Percentiles rank a stretch among this genome's conserved stretches.
These are phyloP conservation scores for Panus rudis DNA, from an alignment of 768 basidiomycete species.

Conservation along the genomic window DNA sequence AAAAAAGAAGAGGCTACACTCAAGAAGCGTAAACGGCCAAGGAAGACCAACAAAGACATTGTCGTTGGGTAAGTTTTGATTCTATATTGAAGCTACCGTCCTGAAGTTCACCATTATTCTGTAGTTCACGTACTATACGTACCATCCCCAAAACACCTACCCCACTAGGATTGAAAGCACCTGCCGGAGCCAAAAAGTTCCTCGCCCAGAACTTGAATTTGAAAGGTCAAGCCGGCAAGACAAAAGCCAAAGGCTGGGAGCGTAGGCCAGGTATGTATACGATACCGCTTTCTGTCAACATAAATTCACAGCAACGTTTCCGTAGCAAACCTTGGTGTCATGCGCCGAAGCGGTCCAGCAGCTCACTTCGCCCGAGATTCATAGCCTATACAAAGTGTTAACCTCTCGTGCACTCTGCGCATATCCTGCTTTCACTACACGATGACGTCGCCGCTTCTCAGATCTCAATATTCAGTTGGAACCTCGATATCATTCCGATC, in stretches of 20 bases:
- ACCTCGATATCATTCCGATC: no score
- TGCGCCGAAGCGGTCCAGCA: constrained; percentile 49
- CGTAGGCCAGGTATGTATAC: constrained; percentile 44
- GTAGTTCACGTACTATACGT: constrained; percentile 48
- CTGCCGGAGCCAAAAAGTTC: constrained; percentile 44
- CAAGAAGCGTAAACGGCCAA: constrained; percentile 17
- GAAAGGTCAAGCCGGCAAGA: constrained; percentile 30
- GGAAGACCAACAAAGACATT: constrained; percentile 39
- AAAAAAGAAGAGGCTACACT: constrained; percentile 1
- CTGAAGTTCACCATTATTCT: not conserved
- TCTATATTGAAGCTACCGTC: not conserved
- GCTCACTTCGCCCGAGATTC: constrained; percentile 36
- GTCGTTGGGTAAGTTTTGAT: constrained; percentile 43
- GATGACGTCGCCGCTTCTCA: no score
- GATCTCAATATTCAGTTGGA: no score
- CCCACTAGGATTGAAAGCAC: constrained; percentile 32
- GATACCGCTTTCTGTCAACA: not conserved
- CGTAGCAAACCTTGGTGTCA: constrained; percentile 49
- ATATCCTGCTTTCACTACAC: not conserved
- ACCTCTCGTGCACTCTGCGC: not conserved
- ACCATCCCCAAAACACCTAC: constrained; percentile 28
- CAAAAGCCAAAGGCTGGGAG: constrained; percentile 46
- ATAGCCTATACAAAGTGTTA: not conserved
- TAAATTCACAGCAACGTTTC: not conserved
- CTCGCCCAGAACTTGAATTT: constrained; percentile 44